Evolutionary conservation across 1,284 basidiomycete genomes (phyloP), one percentile per base, ranked within the genome.

Genomic region (Melampsora larici-populina): DNA sequence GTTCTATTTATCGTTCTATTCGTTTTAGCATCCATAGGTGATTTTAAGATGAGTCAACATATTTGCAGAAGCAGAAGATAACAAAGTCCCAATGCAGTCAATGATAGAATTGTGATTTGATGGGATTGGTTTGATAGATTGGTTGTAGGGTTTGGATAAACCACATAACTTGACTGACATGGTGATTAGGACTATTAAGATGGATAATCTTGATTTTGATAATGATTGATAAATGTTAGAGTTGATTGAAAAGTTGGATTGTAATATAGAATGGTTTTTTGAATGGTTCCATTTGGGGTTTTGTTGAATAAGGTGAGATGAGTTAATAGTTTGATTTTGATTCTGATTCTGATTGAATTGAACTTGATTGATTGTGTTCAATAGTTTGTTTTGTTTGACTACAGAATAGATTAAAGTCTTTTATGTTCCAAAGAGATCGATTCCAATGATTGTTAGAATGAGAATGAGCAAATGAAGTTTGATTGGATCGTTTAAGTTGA

Each of bases 21-120:
- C 90, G 98, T 99, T 84, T 99, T 97, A 0, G 97, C 94, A 83
- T 99, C 97, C 79, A 96, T 92, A 0, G 97, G 97, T 2, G 92
- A 88, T 84, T 99, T 97, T 82, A 95, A 90, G 2, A 99, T 99
- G 94, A 85, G 99, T 99, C 80, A 97, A 87, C 0, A 95, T 88
- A 83, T 98, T 98, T 31, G 97, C 97, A 0, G 94, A 92, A 0
- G 94, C 92, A 5, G 91, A 92, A 83, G 94, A 97, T 49, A 99
- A 87, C 0, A 91, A 89, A 0, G 95, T 98, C 51, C 97, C 97
- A 91, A 84, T 0, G 94, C 93, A 0, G 96, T 92, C 9, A 92
- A 90, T 7, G 98, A 87, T 5, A 99, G 87, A 26, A 80, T 81
- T 7, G 79, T 79, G 3, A 64, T 36, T 36, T 36, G 36, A 36